phyloP scores from a whole-genome alignment of 179 eudicot genomes.

The Patellifolia procumbens region DNA sequence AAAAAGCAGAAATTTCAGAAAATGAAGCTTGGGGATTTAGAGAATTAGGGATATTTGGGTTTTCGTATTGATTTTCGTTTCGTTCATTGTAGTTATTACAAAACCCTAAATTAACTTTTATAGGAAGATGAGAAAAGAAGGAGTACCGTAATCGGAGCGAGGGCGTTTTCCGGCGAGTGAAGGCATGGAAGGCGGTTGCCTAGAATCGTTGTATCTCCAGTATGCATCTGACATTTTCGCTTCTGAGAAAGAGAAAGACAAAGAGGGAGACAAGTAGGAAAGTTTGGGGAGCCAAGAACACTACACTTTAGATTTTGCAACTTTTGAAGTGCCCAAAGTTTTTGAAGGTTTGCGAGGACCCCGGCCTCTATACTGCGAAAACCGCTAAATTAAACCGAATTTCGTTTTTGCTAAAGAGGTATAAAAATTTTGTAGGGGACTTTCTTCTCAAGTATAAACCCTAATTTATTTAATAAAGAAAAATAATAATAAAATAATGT shows the following conservation, averaged over 20 bases:
- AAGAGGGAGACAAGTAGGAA: background rate
- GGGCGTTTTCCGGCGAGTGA: slow-evolving; percentile 41
- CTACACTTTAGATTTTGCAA: too few relatives aligned
- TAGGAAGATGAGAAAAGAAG: background rate
- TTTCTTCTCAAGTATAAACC: too few relatives aligned
- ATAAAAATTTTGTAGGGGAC: too few relatives aligned
- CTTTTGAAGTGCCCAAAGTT: background rate
- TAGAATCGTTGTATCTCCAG: slow-evolving; percentile 33
- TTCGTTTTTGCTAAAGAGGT: too few relatives aligned
- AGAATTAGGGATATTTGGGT: background rate
- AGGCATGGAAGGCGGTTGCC: slow-evolving; percentile 25
- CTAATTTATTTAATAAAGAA: too few relatives aligned
- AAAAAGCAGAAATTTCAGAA: background rate
- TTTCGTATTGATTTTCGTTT: background rate
- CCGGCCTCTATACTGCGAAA: too few relatives aligned
- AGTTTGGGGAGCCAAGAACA: background rate
- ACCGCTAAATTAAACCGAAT: too few relatives aligned
- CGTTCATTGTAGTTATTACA: background rate
- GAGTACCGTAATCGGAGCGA: slow-evolving; percentile 39
- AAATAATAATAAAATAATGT: too few relatives aligned
- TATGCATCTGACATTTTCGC: slow-evolving; percentile 38
- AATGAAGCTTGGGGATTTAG: background rate
- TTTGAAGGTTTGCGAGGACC: too few relatives aligned
- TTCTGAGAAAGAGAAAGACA: background rate
- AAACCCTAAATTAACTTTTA: slow-evolving; percentile 33